Base-by-base conservation (phyloP, 306 rosid species). In the Vicia faba region DNA sequence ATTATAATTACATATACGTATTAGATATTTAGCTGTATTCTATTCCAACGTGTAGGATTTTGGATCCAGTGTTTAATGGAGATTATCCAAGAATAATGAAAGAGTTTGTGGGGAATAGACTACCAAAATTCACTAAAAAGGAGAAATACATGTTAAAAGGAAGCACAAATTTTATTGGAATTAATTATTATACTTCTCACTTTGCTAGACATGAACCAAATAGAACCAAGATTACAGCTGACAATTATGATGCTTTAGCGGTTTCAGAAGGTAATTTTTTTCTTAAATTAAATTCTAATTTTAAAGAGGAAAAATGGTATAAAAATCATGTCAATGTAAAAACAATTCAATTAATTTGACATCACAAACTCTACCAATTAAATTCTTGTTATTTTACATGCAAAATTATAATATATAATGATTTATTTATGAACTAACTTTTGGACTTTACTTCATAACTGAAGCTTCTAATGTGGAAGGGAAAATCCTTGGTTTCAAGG, bases 181-280 rank as follows among this genome's bases (percentile, higher is more conserved):
- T 81, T 3, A 81, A 81, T 36, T 81, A 81, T 57, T 81, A 81
- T 44, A 45, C 15, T 11, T 77, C 85, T 16, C 57, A n/a, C 3
- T 74, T 64, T 65, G 74, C 66, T 25, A 76, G 26, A 67, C 4
- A 46, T 2, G 69, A 70, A 71, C 5, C 51, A 66, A 54, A 40
- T 53, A 48, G 11, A 40, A 0, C 55, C 11, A 71, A 49, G 0
- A 12, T 51, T 11, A 2, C 1, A 13, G 3, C 39, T 4, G 73
- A 65, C 25, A 58, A 62, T 49, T 44, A 11, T 13, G 83, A 78
- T 14, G 10, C 31, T 19, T 23, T 14, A 13, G 78, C 69, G 2
- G 35, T 5, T 11, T 2, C 7, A 5, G 19, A 39, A 20, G 72
- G 84, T 78, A 55, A 20, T 2, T 4, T 31, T 31, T 39, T 79